Percentiles rank a stretch among this genome's conserved stretches.
These are phyloP conservation scores for Stygiomarasmius scandens DNA, from an alignment of 1,284 basidiomycete species.

Conservation along the genomic window DNA sequence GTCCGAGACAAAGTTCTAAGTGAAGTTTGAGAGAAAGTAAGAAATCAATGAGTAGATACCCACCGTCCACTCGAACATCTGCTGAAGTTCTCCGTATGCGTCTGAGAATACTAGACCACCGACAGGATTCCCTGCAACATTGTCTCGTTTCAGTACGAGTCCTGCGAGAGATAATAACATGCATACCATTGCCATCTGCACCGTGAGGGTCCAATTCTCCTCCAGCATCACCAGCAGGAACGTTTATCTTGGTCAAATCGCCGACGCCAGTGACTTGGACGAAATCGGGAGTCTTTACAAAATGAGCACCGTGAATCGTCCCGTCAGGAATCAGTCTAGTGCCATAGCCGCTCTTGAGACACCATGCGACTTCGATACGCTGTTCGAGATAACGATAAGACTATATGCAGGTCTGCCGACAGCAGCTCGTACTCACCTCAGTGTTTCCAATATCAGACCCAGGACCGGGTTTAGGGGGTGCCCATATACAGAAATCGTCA, in stretches of 20 bases:
- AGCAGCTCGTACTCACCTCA: conserved; percentile 40
- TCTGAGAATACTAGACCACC: conserved; percentile 74
- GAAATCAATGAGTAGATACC: not conserved
- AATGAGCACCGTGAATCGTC: conserved; percentile 72
- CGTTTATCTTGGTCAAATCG: conserved; percentile 67
- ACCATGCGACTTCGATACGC: conserved; percentile 72
- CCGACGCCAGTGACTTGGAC: conserved; percentile 71
- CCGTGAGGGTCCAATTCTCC: conserved; percentile 69
- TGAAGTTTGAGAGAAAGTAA: not conserved
- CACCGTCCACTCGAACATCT: conserved; percentile 73
- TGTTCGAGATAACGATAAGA: conserved; percentile 28
- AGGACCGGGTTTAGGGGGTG: conserved; percentile 58
- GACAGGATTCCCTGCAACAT: conserved; percentile 56
- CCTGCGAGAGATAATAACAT: not conserved
- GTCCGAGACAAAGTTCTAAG: conserved; percentile 57
- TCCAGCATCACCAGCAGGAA: conserved; percentile 62
- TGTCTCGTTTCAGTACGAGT: conserved; percentile 6
- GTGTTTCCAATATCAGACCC: conserved; percentile 56
- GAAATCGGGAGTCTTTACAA: conserved; percentile 69
- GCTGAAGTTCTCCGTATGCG: conserved; percentile 62
- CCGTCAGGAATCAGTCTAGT: conserved; percentile 79
- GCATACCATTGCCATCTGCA: conserved; percentile 55
- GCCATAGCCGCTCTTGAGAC: conserved; percentile 63
- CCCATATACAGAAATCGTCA: conserved; percentile 58
- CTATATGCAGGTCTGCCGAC: conserved; percentile 1